phyloP scores from a whole-genome alignment of 345 rosid species.

The Hibiscus syriacus region DNA sequence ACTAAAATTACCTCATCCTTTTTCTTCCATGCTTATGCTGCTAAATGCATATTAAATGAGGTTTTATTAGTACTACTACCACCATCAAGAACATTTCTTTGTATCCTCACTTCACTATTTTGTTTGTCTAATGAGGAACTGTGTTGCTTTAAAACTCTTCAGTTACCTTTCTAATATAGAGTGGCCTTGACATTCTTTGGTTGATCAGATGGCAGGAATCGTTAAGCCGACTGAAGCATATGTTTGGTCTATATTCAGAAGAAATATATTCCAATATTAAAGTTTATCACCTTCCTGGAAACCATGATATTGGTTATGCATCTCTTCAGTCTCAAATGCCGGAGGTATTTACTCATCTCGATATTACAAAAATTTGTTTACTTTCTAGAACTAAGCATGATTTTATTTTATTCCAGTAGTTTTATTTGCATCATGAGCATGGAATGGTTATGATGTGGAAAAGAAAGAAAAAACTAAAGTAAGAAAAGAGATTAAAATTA shows the following conservation, averaged over 20 bases:
- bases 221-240: constrained; percentile 58
- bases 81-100: background rate
- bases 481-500: background rate
- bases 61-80: background rate
- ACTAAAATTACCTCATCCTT: background rate
- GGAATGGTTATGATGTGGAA: background rate
- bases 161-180: constrained; percentile 12
- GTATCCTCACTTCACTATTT: background rate
- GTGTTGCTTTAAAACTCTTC: background rate
- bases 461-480: background rate
- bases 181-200: constrained; percentile 20
- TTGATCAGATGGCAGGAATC: constrained; percentile 81
- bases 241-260: constrained; percentile 50
- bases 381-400: background rate
- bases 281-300: constrained; percentile 66
- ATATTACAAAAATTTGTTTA: background rate
- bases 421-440: background rate
- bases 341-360: constrained; percentile 37
- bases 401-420: background rate
- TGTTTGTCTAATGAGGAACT: constrained; percentile 1
- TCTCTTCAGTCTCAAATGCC: constrained; percentile 38
- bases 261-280: constrained; percentile 30
- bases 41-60: background rate
- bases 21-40: background rate
- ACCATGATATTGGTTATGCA: constrained; percentile 90